phyloP scores from a whole-genome alignment of 2,329 filamentous ascomycete genomes.

The Ceratocystis alfenasii region DNA sequence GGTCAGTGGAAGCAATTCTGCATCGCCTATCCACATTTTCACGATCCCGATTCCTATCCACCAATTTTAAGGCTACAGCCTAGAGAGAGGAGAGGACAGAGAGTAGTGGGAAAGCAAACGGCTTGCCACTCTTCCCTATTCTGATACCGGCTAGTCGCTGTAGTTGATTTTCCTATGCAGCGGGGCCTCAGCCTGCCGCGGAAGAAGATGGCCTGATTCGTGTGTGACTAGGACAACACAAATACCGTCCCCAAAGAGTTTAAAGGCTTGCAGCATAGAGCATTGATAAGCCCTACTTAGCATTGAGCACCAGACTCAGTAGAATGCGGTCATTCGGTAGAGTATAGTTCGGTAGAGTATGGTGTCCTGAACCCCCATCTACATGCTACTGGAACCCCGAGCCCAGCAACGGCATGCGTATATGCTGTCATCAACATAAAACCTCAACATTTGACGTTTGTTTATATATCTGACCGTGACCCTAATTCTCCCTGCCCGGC shows the following conservation, averaged over 20 bases:
- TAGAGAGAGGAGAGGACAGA: too few relatives aligned
- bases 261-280: background rate
- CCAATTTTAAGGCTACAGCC: background rate
- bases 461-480: slow-evolving; percentile 8
- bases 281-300: too few relatives aligned
- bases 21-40: background rate
- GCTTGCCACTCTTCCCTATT: too few relatives aligned
- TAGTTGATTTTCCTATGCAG: background rate
- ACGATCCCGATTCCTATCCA: background rate
- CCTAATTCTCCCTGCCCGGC: slow-evolving; percentile 22
- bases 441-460: background rate
- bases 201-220: background rate
- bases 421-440: background rate
- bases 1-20: background rate
- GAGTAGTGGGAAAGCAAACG: too few relatives aligned
- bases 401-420: background rate
- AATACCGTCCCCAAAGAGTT: background rate
- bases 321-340: background rate
- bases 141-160: too few relatives aligned
- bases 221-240: background rate
- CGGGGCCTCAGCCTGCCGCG: background rate
- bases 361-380: background rate
- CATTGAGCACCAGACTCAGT: too few relatives aligned
- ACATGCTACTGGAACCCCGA: background rate
- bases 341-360: background rate